Evolutionary conservation across 768 basidiomycete species (phyloP), one percentile per base, ranked within the genome.

Genomic region (Neoboletus magnificus): DNA sequence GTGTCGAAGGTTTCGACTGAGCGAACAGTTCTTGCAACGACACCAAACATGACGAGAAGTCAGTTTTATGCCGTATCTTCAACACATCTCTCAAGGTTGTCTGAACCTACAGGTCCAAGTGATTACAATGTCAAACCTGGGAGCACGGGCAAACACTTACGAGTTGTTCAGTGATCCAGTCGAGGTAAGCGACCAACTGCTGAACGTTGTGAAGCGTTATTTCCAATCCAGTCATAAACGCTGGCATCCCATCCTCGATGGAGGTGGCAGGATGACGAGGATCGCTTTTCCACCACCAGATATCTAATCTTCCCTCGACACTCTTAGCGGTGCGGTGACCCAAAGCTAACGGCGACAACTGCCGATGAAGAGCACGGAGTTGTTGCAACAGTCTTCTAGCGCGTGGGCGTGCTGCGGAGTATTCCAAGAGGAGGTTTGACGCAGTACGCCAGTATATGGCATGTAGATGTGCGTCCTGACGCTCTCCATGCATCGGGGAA

Each of bases 391-490:
- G 13, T 32, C 35, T 55, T 50, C 50, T 57, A 16, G 52, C 57
- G 15, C 61, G 71, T 8, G 54, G 60, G 33, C 66, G 64, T 16
- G 64, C 61, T 27, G 67, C 68, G 5, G 70, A 67, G 52, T 71
- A 73, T 52, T 71, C 71, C 25, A 71, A 52, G 20, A 72, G 62
- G 16, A 71, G 66, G 40, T 67, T 71, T 5, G 71, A 71, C 1
- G 69, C 42, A 5, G 68, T 66, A 27, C 66, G 71, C 60, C 59
- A 66, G 47, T 61, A 70, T 46, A 73, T 62, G 4, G 62, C 69
- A 35, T 63, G 53, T 15, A 67, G 52, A 22, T 51, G 66, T 27
- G 46, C 47, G 12, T 65, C 60, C 13, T 52, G 59, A 20, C 42
- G 18, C 1, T 50, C 33, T 39, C 33, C 45, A 4, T 42, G 43